Base-by-base conservation (phyloP, 257 asterid genomes). In the Henckelia pumila region DNA sequence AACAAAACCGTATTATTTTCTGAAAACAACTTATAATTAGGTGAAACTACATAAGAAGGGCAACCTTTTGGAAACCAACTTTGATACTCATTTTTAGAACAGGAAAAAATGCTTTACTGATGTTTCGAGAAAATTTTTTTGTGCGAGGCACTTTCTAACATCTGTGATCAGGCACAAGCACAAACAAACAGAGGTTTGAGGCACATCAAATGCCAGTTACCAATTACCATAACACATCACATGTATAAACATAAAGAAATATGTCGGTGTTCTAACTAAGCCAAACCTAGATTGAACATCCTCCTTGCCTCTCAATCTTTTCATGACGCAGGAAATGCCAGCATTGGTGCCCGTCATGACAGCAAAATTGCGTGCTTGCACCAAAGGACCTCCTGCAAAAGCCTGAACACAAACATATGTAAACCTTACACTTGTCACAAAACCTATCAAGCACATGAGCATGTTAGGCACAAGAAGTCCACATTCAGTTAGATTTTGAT, bases 291-390 rank as follows among this genome's bases (percentile, higher is more conserved):
- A 79, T 73, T 28, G 30, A 28, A 28, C 30, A 28, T 28, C 30
- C 30, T 28, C 30, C 30, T 28, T 28, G 30, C 30, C 30, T 28
- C 30, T 28, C 30, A 3, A 28, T 28, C 30, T 28, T 28, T 28
- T 92, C 98, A 92, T 70, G 74, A 87, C 95, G 69, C 92, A 89
- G 28, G 96, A 80, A 67, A 92, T 92, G 66, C 98, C 98, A 47
- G 98, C 96, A 83, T 89, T 87, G 47, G 78, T 92, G 71, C 98
- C 96, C 0, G 95, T 87, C 96, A 92, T 89, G 33, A 92, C 98
- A 66, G 96, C 98, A 70, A 92, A 92, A 74, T 89, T 92, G 56
- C 96, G 96, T 9, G 95, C 98, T 74, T 92, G 98, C 40, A 87
- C 24, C 79, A 87, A 72, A 8, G 98, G 95, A 61, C 98, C 98